Evolutionary conservation across 139 green algal species (phyloP), one percentile per base, ranked within the genome.

Genomic region (Spirogloea muscicola): DNA sequence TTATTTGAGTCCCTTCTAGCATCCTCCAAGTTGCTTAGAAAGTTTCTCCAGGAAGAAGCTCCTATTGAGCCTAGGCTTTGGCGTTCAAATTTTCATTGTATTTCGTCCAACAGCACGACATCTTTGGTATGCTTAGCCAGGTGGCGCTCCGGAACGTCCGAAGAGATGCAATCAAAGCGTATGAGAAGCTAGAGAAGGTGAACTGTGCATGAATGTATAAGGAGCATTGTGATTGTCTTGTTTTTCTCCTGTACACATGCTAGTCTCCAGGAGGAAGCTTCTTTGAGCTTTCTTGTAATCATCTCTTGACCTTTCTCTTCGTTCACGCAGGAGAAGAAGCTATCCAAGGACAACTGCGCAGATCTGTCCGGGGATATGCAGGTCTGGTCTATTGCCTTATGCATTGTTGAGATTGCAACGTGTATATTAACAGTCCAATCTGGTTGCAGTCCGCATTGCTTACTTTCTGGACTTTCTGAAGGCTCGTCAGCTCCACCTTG

Each of bases 131-230:
- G 49, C n/a, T 0, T 36, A 10, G n/a, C 68, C 61, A 85, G 43
- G 80, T 86, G 34, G 73, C 75, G n/a, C 9, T 87, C 62, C 83
- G 93, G 40, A 97, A 98, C 79, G 88, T 97, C 49, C 75, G 93
- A 41, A 85, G 92, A 49, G 94, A 98, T 61, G 59, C 86, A 25
- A 90, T 96, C 74, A 98, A 97, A 87, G 38, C 31, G 6, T 76
- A 89, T 60, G 82, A 88, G 64, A 90, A 90, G 77, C 58, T 88
- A 39, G 75, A 90, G 37, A 92, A 91, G 80, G 81, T 67, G 44
- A 52, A n/a, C n/a, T n/a, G n/a, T n/a, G n/a, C n/a, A n/a, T n/a
- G n/a, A n/a, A n/a, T n/a, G n/a, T n/a, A n/a, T n/a, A n/a, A n/a
- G n/a, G n/a, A n/a, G n/a, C n/a, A n/a, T n/a, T n/a, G n/a, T n/a